Evolutionary conservation across 768 basidiomycete genomes (phyloP).

Genomic region (Sistotremastrum suecicum): DNA sequence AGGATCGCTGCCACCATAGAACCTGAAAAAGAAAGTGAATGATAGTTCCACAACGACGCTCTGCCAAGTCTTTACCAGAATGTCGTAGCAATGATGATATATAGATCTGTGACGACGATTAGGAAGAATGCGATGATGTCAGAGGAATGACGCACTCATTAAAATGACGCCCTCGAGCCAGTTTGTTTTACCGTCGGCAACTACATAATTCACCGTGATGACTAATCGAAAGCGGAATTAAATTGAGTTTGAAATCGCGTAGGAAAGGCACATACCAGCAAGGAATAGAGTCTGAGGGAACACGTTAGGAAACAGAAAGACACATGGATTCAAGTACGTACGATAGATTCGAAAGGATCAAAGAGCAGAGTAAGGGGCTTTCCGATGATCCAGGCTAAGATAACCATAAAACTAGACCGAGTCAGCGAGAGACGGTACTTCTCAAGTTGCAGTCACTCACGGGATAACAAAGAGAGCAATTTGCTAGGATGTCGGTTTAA

Average conservation of each 20-base stretch:
- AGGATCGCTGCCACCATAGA: too few relatives aligned
- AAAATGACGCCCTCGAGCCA: constrained; percentile 77
- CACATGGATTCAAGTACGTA: constrained; percentile 30
- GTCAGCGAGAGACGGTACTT: not conserved
- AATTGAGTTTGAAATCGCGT: constrained; percentile 3
- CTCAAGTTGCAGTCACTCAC: constrained; percentile 23
- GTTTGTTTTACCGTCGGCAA: constrained; percentile 71
- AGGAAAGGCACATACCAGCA: constrained; percentile 5
- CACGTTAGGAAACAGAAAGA: constrained; percentile 7
- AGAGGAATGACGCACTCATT: constrained; percentile 34
- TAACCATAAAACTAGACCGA: constrained; percentile 47
- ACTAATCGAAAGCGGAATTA: constrained; percentile 24
- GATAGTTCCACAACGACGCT: not conserved
- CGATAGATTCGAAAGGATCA: constrained; percentile 79
- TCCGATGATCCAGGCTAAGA: constrained; percentile 66
- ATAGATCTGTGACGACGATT: constrained; percentile 31
- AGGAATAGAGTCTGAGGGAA: constrained; percentile 18
- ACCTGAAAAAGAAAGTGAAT: not conserved
- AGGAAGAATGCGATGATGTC: constrained; percentile 2
- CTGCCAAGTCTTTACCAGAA: constrained; percentile 34
- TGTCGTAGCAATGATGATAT: constrained; percentile 54
- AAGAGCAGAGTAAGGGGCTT: constrained; percentile 74
- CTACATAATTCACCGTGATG: constrained; percentile 72
- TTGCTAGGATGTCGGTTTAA: constrained; percentile 33
- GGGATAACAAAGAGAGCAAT: constrained; percentile 78